Percentiles rank a stretch among this genome's conserved stretches.
These are phyloP conservation scores for Oldenlandia corymbosa DNA, from an alignment of 257 asterid species.

Conservation along the genomic window DNA sequence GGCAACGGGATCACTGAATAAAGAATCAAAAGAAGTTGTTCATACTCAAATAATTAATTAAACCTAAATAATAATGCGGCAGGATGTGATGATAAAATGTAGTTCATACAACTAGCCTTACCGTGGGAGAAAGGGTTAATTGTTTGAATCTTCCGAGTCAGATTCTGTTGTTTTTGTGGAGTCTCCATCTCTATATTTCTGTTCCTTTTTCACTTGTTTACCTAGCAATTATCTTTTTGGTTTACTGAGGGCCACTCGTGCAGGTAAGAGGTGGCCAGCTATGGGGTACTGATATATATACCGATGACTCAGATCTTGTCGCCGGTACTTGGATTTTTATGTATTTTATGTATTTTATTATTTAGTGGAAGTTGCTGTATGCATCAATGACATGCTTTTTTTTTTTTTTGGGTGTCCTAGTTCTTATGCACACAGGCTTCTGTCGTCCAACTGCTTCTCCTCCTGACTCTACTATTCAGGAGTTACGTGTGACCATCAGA, in stretches of 20 bases:
- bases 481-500: constrained; percentile 79
- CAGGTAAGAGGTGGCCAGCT: constrained; percentile 97
- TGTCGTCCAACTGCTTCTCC: constrained; percentile 92
- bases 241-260: constrained; percentile 27
- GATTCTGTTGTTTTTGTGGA: neutral
- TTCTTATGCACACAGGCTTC: constrained; percentile 96
- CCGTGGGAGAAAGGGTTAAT: neutral
- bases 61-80: no score
- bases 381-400: constrained; percentile 25
- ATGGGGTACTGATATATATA: constrained; percentile 97
- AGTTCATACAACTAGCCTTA: neutral
- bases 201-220: neutral
- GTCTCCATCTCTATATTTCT: neutral
- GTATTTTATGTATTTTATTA: constrained; percentile 7
- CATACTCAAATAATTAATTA: no score
- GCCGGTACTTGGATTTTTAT: constrained; percentile 55
- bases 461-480: constrained; percentile 81
- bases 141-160: neutral
- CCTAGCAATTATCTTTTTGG: constrained; percentile 8
- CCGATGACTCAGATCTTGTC: constrained; percentile 96
- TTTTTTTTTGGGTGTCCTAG: constrained; percentile 53
- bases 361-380: neutral
- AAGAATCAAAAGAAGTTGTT: no score
- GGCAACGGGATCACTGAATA: no score
- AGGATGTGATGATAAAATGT: neutral